phyloP scores from a whole-genome alignment of 2,329 filamentous ascomycete species.

The Rhynchosporium secalis region DNA sequence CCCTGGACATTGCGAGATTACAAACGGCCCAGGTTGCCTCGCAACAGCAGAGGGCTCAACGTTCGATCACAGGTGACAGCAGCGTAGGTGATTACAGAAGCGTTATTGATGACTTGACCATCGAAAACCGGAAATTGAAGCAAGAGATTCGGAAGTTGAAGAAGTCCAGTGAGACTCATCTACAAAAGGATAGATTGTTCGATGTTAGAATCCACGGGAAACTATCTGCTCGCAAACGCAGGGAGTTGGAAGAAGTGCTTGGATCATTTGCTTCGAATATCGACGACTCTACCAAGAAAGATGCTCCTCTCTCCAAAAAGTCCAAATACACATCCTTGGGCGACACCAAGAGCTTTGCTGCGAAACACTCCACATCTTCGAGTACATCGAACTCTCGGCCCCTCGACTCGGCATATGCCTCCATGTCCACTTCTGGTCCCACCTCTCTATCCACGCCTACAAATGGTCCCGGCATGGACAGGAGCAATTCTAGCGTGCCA shows the following conservation, averaged over 20 bases:
- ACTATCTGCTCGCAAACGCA: slow-evolving; percentile 69
- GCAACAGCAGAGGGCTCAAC: not conserved
- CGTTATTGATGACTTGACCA: slow-evolving; percentile 83
- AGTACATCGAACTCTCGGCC: slow-evolving; percentile 42
- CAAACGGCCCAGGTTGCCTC: not conserved
- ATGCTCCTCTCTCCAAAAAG: not conserved
- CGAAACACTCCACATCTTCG: slow-evolving; percentile 24
- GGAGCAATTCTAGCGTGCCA: slow-evolving; percentile 10
- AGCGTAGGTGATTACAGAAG: slow-evolving; percentile 71
- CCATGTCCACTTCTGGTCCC: slow-evolving; percentile 53
- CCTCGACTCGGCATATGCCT: slow-evolving; percentile 61
- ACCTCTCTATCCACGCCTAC: slow-evolving; percentile 39
- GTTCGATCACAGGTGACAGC: slow-evolving; percentile 26
- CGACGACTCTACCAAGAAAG: slow-evolving; percentile 46
- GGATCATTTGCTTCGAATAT: slow-evolving; percentile 69
- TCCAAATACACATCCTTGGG: slow-evolving; percentile 45
- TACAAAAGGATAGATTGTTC: slow-evolving; percentile 76
- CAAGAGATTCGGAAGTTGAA: slow-evolving; percentile 67
- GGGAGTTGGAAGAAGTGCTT: slow-evolving; percentile 72
- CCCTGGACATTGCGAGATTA: slow-evolving; percentile 3
- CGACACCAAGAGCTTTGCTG: slow-evolving; percentile 5
- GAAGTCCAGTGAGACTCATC: slow-evolving; percentile 64
- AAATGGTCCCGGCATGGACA: slow-evolving; percentile 8
- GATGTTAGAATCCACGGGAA: slow-evolving; percentile 75
- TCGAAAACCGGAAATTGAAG: slow-evolving; percentile 79